Evolutionary conservation across 345 rosid species (phyloP).

Genomic region (Camelina laxa): DNA sequence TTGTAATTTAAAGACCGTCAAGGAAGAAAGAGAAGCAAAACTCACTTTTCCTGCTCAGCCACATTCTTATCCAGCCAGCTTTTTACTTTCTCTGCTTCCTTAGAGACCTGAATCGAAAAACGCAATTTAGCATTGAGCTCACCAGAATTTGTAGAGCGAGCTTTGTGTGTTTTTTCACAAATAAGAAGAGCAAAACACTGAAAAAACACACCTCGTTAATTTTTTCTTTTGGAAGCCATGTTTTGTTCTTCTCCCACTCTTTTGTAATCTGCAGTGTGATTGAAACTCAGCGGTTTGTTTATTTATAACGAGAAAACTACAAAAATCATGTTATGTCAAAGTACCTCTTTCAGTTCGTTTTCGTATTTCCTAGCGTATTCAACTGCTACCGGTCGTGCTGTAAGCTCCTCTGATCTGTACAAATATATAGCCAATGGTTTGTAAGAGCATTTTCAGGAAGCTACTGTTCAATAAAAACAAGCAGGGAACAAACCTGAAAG

Average conservation of each 20-base stretch:
- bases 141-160: not conserved
- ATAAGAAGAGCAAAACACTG: slow-evolving; percentile 13
- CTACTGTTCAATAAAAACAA: slow-evolving; percentile 8
- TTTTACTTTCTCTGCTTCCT: slow-evolving; percentile 66
- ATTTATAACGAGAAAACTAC: slow-evolving; percentile 21
- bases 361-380: slow-evolving; percentile 66
- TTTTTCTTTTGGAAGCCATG: slow-evolving; percentile 89
- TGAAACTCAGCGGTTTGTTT: not conserved
- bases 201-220: slow-evolving; percentile 79
- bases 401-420: slow-evolving; percentile 76
- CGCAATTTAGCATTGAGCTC: not conserved
- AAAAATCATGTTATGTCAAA: not conserved
- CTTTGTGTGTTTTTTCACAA: not conserved
- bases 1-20: not conserved
- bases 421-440: slow-evolving; percentile 11
- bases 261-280: slow-evolving; percentile 54
- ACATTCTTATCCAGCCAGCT: slow-evolving; percentile 89
- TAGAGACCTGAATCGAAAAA: slow-evolving; percentile 53
- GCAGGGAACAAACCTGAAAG: slow-evolving; percentile 63
- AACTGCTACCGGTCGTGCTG: slow-evolving; percentile 76
- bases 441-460: slow-evolving; percentile 5
- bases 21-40: slow-evolving; percentile 12
- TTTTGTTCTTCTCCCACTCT: slow-evolving; percentile 76
- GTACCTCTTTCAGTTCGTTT: slow-evolving; percentile 74
- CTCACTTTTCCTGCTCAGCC: slow-evolving; percentile 82